Evolutionary conservation across 495 filamentous ascomycete species (phyloP).

Genomic region (Annulohypoxylon nitens): DNA sequence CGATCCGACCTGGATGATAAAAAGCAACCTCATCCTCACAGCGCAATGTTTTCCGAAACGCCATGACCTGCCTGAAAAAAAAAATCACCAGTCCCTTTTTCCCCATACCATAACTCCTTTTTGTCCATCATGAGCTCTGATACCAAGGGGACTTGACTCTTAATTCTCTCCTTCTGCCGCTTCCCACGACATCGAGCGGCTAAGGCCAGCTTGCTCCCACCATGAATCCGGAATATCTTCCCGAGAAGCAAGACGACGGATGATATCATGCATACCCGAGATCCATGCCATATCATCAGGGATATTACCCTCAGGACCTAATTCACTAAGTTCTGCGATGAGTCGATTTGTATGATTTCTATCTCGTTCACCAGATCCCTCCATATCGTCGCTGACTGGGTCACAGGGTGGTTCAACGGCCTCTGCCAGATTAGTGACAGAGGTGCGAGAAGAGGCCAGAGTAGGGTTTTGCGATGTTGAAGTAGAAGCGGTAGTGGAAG

Average conservation of each 20-base stretch:
- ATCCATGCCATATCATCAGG: slow-evolving; percentile 62
- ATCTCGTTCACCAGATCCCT: slow-evolving; percentile 53
- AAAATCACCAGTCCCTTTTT: slow-evolving; percentile 14
- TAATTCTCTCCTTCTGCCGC: slow-evolving; percentile 56
- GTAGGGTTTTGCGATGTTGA: slow-evolving; percentile 53
- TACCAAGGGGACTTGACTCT: neutral
- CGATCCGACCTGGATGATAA: neutral
- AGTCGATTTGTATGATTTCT: slow-evolving; percentile 42
- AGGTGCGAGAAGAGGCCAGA: slow-evolving; percentile 52
- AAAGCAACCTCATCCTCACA: neutral
- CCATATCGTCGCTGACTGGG: slow-evolving; percentile 49
- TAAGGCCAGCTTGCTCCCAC: slow-evolving; percentile 80
- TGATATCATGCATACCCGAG: slow-evolving; percentile 74
- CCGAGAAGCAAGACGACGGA: slow-evolving; percentile 72
- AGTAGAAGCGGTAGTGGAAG: slow-evolving; percentile 69
- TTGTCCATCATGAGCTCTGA: too few species aligned
- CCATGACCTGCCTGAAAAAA: neutral
- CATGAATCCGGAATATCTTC: slow-evolving; percentile 81
- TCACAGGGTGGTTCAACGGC: slow-evolving; percentile 57
- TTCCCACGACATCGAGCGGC: slow-evolving; percentile 67
- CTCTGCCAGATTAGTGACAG: slow-evolving; percentile 52
- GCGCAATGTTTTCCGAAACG: slow-evolving; percentile 28
- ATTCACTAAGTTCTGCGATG: slow-evolving; percentile 53
- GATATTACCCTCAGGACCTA: slow-evolving; percentile 28
- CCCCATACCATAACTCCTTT: neutral